Evolutionary conservation across 2,329 filamentous ascomycete species (phyloP).

Genomic region (Colletotrichum theobromicola): DNA sequence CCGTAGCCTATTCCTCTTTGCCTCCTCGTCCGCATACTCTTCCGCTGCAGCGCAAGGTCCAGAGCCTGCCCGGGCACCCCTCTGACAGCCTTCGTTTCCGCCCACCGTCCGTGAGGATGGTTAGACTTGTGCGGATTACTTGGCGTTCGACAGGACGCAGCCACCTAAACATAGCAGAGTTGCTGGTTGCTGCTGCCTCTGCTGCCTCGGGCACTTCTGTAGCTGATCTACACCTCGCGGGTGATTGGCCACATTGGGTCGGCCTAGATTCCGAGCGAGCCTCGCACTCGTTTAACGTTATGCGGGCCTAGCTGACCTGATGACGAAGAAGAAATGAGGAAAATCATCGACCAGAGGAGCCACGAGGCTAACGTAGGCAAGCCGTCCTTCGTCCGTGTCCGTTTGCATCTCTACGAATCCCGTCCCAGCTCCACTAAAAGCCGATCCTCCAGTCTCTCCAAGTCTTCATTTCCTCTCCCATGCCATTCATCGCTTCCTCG

Average conservation of each 20-base stretch:
- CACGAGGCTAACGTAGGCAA: not conserved
- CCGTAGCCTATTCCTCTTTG: not conserved
- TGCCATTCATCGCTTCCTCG: not conserved
- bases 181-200: not conserved
- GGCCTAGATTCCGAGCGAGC: not conserved
- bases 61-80: not conserved
- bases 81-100: constrained; percentile 3
- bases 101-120: not conserved
- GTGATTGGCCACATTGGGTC: not conserved
- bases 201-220: not conserved
- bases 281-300: not conserved
- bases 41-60: not conserved
- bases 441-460: not conserved
- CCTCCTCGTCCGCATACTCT: not conserved
- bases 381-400: not conserved
- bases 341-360: not conserved
- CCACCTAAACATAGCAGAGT: not conserved
- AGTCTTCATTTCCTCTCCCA: not conserved
- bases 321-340: not conserved
- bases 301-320: not conserved
- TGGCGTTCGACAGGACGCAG: not conserved
- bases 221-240: not conserved
- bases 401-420: not conserved
- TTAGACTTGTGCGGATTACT: not conserved
- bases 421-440: not conserved